Evolutionary conservation across 2,329 filamentous ascomycete genomes (phyloP), one percentile per base, ranked within the genome.

Genomic region (Plectosphaerella cucumerina): DNA sequence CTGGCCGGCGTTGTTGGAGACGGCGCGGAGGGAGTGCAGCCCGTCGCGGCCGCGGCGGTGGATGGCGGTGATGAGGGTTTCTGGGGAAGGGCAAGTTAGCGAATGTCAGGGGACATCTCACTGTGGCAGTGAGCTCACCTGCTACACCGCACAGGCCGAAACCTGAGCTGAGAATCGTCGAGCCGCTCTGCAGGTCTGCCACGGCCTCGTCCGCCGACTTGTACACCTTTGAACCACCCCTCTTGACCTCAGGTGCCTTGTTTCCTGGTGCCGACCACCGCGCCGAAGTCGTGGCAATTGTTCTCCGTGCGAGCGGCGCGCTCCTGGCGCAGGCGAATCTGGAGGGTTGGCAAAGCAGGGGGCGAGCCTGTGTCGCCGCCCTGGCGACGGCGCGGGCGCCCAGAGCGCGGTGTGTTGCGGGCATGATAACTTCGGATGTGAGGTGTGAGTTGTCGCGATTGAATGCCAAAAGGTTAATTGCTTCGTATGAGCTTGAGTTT

Each of bases 61-160:
- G 37, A 93, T 78, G 15, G 85, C 84, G 39, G 81, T 75, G 60
- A 91, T 91, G 6, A 91, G 70, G 0, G 88, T 90, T 62, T 90
- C 86, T 77, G 65, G 58, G 6, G n/a, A 33, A 8, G 6, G 10
- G 22, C 44, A 44, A 47, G 53, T 53, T 31, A 18, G 39, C 18
- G n/a, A 42, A 10, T 37, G 35, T 37, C 8, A 14, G 35, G 17
- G 15, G 12, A 21, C 21, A 23, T 31, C 26, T 31, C 6, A 15
- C 12, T 17, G 6, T 21, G 10, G 18, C n/a, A 11, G n/a, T 4
- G 12, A 47, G 60, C 72, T 50, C 70, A 84, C 82, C 81, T 50
- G 85, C 82, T 17, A 91, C 86, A 57, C 89, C 89, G 59, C 87
- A 92, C 12, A 93, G 78, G n/a, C 89, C 89, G 65, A 93, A 93